Percentiles rank a stretch among this genome's conserved stretches.
Conservation (phyloP, 1,139 yeast species). For the Sugiyamaella pinicola region DNA sequence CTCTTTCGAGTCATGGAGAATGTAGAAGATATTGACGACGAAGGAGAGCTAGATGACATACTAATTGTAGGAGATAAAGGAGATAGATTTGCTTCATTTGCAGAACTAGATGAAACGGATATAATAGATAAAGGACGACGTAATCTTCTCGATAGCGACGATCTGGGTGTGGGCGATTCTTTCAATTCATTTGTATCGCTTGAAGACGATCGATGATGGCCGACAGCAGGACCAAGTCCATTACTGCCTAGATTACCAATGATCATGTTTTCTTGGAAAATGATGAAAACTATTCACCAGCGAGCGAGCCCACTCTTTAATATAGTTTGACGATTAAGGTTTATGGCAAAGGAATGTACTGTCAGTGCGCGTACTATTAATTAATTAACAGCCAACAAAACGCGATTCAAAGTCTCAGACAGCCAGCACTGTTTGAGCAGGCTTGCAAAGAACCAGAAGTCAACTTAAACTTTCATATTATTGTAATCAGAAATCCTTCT, state of each 20-base stretch:
- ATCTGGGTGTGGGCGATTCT: neutral
- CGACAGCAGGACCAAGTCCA: neutral
- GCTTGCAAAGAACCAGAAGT: no score
- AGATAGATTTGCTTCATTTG: neutral
- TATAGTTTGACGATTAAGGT: neutral
- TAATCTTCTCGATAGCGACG: slow-evolving; percentile 3
- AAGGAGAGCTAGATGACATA: neutral
- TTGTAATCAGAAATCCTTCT: neutral
- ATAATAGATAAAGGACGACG: slow-evolving; percentile 12
- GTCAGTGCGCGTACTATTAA: neutral
- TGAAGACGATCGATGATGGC: neutral
- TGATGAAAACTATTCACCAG: neutral
- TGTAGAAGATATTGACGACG: slow-evolving; percentile 1
- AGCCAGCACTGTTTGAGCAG: no score
- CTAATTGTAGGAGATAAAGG: neutral
- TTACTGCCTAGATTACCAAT: neutral
- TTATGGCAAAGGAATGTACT: neutral
- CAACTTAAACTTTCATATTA: neutral
- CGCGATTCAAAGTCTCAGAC: neutral
- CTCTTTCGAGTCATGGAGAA: slow-evolving; percentile 1
- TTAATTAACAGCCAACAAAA: neutral
- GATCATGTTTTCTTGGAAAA: neutral
- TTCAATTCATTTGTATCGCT: neutral
- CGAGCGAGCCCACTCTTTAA: neutral
- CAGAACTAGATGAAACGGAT: slow-evolving; percentile 1